Conservation (phyloP, 2,329 filamentous ascomycete species). For the Phialophora expanda region DNA sequence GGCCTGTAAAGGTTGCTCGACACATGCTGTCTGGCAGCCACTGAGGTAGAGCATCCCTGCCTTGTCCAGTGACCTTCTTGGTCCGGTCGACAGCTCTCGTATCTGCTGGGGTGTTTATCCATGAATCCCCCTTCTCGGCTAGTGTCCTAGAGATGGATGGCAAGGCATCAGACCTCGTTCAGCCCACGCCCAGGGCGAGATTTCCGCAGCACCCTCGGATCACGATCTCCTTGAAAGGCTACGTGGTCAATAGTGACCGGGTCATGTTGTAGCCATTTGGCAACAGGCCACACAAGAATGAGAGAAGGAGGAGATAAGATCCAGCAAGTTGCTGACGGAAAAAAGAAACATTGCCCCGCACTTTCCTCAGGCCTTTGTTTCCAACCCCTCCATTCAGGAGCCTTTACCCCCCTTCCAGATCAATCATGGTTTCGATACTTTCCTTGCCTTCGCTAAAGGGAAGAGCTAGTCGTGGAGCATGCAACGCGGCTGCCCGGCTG, state of each 20-base stretch:
- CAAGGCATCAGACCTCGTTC: neutral
- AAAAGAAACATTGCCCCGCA: slow-evolving; percentile 1
- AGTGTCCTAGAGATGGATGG: neutral
- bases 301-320: neutral
- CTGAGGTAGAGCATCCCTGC: neutral
- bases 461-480: neutral
- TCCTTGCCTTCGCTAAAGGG: neutral
- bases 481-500: neutral
- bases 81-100: neutral
- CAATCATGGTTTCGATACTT: neutral
- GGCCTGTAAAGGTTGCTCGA: neutral
- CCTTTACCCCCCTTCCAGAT: neutral
- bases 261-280: neutral
- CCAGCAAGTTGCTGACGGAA: neutral
- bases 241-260: neutral
- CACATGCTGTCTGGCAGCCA: neutral
- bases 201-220: neutral
- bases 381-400: neutral
- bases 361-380: neutral
- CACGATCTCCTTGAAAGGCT: neutral
- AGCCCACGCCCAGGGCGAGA: neutral
- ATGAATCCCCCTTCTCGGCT: neutral
- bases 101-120: neutral
- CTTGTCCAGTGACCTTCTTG: neutral
- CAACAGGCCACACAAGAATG: neutral